phyloP scores from a whole-genome alignment of 805 yeast species.

The Ogataea salicorniae region DNA sequence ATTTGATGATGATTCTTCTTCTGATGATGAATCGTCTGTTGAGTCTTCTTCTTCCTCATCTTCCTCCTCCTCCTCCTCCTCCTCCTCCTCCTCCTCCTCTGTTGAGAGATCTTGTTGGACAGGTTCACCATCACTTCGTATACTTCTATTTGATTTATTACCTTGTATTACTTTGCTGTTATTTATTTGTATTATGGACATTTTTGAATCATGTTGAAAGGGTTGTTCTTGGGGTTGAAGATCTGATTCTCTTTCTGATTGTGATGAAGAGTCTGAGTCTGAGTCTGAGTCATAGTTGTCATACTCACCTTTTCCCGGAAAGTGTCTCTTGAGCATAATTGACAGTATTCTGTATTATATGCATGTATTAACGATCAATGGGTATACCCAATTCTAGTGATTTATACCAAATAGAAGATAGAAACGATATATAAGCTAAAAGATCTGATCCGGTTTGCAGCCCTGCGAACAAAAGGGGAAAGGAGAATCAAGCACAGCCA shows the following conservation, averaged over 20 bases:
- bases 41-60: not conserved
- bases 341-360: too few relatives aligned
- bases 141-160: too few relatives aligned
- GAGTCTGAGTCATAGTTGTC: not conserved
- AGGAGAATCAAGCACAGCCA: too few relatives aligned
- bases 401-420: too few relatives aligned
- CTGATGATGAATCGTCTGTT: not conserved
- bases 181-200: not conserved
- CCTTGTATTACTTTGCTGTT: not conserved
- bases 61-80: not conserved
- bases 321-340: not conserved
- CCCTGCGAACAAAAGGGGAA: too few relatives aligned
- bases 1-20: not conserved
- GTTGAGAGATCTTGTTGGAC: too few relatives aligned
- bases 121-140: not conserved
- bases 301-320: slow-evolving; percentile 1
- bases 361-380: too few relatives aligned
- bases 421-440: too few relatives aligned
- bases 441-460: too few relatives aligned
- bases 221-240: not conserved
- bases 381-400: too few relatives aligned
- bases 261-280: not conserved
- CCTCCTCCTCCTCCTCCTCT: too few relatives aligned
- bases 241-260: not conserved
- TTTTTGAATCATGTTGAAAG: not conserved